Base-by-base conservation (phyloP, 1,284 basidiomycete species). In the Leccinum griseonigrum region DNA sequence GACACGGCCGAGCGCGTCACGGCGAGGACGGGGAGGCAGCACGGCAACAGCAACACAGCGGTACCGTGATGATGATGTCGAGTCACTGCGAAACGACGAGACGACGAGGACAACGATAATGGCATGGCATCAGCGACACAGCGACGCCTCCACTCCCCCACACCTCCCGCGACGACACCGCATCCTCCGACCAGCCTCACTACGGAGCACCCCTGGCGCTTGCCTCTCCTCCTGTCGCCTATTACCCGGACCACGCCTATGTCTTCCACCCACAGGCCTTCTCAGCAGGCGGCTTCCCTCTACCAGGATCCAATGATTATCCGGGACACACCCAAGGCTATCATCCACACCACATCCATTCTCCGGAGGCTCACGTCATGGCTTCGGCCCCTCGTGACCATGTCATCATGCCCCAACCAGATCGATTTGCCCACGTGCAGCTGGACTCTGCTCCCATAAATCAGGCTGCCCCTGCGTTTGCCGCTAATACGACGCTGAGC, bases 221-320 rank as follows among this genome's bases (percentile, higher is more conserved):
- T 26, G 4, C 62, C 5, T 5, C 64, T 5, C 71, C 69, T 10
- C 65, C 66, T 14, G 29, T 56, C 4, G 56, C 58, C 4, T 74
- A 75, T 51, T 75, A 76, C 60, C 64, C 70, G 0, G 64, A 74
- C 18, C 63, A 69, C 28, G 59, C 68, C 3, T 64, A 74, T 59
- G 50, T 57, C 46, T 43, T 64, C 32, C 61, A 63, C 22, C 63
- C 64, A 0, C 64, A 67, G 13, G 62, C 59, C 9, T 69, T 72
- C 29, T 51, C 57, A 4, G 36, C 46, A 6, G 60, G 62, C 13
- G 55, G 28, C 7, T 60, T 62, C n/a, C 38, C 58, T 9, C 18
- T 28, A 28, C 16, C 34, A 26, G 32, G 16, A 14, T n/a, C 43
- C 28, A 54, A 40, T 3, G 51, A 18, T 43, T 56, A 62, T 43